A percentile compares a stretch with the other conserved stretches of the same genome.
Evolutionary conservation across 257 asterid genomes (phyloP).

Genomic region (Nicotiana undulata): DNA sequence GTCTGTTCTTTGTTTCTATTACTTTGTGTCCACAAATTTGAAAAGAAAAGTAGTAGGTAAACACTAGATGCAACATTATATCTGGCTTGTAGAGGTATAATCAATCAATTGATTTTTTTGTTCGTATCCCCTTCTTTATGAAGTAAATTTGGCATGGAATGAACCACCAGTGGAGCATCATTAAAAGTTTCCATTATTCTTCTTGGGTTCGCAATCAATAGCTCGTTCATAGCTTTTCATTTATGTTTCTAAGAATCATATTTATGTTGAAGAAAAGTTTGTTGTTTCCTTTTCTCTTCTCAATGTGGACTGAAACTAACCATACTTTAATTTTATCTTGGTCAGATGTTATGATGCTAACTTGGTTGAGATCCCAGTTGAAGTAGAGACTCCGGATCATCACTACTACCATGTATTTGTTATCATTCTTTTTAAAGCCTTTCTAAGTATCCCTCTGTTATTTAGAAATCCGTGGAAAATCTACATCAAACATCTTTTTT

Average conservation of each 20-base stretch:
- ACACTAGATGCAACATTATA: not conserved
- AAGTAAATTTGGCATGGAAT: not conserved
- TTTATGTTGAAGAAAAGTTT: not conserved
- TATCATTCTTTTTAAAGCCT: not conserved
- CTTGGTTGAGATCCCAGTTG: slow-evolving; percentile 70
- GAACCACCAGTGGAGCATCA: not conserved
- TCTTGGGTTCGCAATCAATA: not conserved
- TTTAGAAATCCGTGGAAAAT: not conserved
- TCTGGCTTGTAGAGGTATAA: not conserved
- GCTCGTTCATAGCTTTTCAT: not conserved
- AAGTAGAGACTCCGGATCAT: slow-evolving; percentile 73
- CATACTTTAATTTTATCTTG: not conserved
- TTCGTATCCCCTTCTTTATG: not conserved
- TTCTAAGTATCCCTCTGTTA: not conserved
- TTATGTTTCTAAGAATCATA: not conserved
- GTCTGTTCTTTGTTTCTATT: not conserved
- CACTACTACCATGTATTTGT: slow-evolving; percentile 67
- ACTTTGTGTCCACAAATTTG: not conserved
- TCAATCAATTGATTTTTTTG: not conserved
- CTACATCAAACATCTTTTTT: not conserved
- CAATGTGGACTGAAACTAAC: not conserved
- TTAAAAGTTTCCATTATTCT: not conserved
- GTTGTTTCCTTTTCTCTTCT: not conserved
- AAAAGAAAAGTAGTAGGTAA: not conserved
- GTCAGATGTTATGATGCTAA: slow-evolving; percentile 63